Evolutionary conservation across 1,284 basidiomycete species (phyloP), one percentile per base, ranked within the genome.

Genomic region (Cryptococcus sp.): DNA sequence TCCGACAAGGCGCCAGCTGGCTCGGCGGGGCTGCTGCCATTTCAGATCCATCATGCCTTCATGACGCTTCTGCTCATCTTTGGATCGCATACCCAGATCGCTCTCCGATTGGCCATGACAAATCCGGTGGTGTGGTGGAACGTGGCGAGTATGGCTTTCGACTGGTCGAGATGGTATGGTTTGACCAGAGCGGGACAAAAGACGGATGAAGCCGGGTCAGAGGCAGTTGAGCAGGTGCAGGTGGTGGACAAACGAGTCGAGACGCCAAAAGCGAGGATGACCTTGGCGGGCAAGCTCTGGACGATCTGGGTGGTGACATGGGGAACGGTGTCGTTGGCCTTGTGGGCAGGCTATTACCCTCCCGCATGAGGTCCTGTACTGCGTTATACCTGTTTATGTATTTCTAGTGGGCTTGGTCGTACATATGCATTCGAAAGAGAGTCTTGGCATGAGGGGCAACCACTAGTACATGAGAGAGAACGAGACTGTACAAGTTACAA

Each of bases 111-210:
- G 11, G 82, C 84, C 9, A 80, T 85, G 0, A 81, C 86, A 0
- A 78, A 92, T 69, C 93, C 93, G 0, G 75, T 85, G 40, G 74
- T 84, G 0, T 92, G 90, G 71, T 97, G 92, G 92, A 84, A 81
- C 12, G 82, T 83, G 3, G 82, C 87, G 1, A 76, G 77, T 68
- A 70, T 92, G 28, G 62, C 85, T 28, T 57, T 82, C 28, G 32
- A 51, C 2, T 53, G 49, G 24, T 22, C 32, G 33, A 33, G 36
- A 36, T 4, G 18, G 26, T 23, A 2, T 1, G 7, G 4, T 19
- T n/a, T 32, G 37, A 9, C 24, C 22, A 16, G 45, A 21, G 18
- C 22, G 35, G 5, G 11, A 2, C 14, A 3, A 2, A 18, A 25
- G n/a, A 22, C 18, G 1, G 33, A 31, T 10, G 19, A 32, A 1